Conservation (phyloP, 2,329 filamentous ascomycete genomes). For the Alternaria hordeiaustralica region DNA sequence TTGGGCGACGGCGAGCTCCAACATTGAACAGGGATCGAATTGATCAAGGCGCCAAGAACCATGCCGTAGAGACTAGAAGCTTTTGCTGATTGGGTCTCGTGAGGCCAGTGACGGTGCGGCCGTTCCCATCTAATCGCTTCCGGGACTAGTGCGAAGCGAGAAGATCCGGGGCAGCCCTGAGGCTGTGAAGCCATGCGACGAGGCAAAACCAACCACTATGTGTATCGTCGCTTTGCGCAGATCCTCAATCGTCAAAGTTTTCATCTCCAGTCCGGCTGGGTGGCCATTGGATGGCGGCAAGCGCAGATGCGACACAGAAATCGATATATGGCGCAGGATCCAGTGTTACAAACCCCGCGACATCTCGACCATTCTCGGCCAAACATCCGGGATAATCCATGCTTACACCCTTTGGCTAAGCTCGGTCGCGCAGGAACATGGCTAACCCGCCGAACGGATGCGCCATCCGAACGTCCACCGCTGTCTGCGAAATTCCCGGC, state of each 20-base stretch:
- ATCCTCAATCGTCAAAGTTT: too few relatives aligned
- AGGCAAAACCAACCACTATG: slow-evolving; percentile 4
- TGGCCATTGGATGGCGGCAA: slow-evolving; percentile 6
- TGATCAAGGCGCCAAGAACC: slow-evolving; percentile 29
- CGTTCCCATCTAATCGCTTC: slow-evolving; percentile 28
- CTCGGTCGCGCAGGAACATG: slow-evolving; percentile 19
- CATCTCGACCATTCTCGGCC: slow-evolving; percentile 27
- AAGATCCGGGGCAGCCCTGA: slow-evolving; percentile 31
- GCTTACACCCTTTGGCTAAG: slow-evolving; percentile 3
- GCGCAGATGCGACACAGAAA: neutral
- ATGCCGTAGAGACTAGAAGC: slow-evolving; percentile 27
- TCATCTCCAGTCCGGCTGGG: neutral
- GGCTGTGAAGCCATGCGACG: slow-evolving; percentile 6
- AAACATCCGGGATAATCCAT: slow-evolving; percentile 23
- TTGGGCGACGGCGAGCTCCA: slow-evolving; percentile 14
- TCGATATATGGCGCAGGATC: slow-evolving; percentile 12
- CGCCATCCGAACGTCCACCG: slow-evolving; percentile 19
- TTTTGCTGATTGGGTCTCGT: slow-evolving; percentile 23
- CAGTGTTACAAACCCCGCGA: slow-evolving; percentile 22
- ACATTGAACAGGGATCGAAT: slow-evolving; percentile 18
- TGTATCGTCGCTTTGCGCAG: neutral
- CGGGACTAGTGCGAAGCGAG: slow-evolving; percentile 15
- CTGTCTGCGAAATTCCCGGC: slow-evolving; percentile 9
- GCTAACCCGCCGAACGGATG: slow-evolving; percentile 19
- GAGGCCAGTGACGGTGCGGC: slow-evolving; percentile 8